Evolutionary conservation across 1,284 basidiomycete genomes (phyloP).

Genomic region (Sanghuangporus sanghuang): DNA sequence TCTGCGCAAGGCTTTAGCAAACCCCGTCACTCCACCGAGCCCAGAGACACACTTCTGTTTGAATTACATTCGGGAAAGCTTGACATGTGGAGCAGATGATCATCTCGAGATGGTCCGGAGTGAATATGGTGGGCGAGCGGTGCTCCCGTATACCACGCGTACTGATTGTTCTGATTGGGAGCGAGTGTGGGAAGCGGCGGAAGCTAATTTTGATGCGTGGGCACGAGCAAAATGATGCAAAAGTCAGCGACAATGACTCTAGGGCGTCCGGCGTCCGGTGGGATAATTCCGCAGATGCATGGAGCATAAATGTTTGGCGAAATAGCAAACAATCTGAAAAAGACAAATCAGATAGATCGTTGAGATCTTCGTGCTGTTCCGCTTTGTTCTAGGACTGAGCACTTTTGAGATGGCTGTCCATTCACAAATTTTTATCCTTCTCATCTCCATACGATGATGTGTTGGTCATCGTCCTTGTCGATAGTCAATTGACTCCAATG

Average conservation of each 20-base stretch:
- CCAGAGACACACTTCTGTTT: slow-evolving; percentile 6
- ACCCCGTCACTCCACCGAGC: background rate
- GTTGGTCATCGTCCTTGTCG: too few species aligned
- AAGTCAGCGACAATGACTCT: background rate
- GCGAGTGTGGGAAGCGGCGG: slow-evolving; percentile 5
- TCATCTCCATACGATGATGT: too few species aligned
- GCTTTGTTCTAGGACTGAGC: too few species aligned
- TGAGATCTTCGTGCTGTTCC: too few species aligned
- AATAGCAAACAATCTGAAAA: too few species aligned
- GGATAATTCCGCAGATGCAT: too few species aligned
- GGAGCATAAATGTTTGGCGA: too few species aligned
- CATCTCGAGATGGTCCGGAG: slow-evolving; percentile 12
- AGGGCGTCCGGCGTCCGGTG: too few species aligned
- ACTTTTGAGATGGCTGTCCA: too few species aligned
- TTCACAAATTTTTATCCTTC: too few species aligned
- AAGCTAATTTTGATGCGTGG: slow-evolving; percentile 6
- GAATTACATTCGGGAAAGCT: slow-evolving; percentile 8
- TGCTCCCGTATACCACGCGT: slow-evolving; percentile 9
- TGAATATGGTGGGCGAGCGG: slow-evolving; percentile 11
- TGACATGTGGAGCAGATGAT: slow-evolving; percentile 4
- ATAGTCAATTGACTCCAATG: too few species aligned
- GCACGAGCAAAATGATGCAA: background rate
- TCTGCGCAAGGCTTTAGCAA: background rate
- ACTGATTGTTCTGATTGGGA: slow-evolving; percentile 9
- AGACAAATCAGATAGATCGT: too few species aligned